Percentiles rank a stretch among this genome's conserved stretches.
These are phyloP conservation scores for Rubus idaeus DNA, from an alignment of 306 rosid genomes.

Conservation along the genomic window DNA sequence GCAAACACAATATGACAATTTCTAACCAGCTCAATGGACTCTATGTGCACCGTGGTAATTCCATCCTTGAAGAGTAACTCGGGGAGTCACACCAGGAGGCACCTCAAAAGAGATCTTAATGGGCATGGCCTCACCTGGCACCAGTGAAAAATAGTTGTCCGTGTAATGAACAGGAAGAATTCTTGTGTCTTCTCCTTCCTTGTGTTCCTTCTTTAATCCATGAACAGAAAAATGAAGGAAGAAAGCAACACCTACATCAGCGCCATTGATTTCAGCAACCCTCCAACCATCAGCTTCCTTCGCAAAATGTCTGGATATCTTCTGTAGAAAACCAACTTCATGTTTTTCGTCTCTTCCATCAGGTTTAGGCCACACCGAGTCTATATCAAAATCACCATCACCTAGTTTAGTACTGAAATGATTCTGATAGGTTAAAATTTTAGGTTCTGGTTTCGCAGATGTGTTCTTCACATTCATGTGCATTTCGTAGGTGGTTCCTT, in stretches of 20 bases:
- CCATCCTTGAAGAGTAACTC: conserved; percentile 71
- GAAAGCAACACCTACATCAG: conserved; percentile 77
- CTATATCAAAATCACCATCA: conserved; percentile 34
- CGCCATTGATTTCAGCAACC: conserved; percentile 53
- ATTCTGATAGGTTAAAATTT: conserved; percentile 33
- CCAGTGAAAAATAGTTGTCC: conserved; percentile 83
- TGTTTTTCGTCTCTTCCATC: conserved; percentile 32
- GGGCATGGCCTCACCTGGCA: conserved; percentile 73
- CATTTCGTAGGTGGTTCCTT: conserved; percentile 62
- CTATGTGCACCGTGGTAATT: conserved; percentile 45
- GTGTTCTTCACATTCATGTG: conserved; percentile 65
- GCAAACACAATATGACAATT: not conserved
- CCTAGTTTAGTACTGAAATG: conserved; percentile 36
- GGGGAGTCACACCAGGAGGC: conserved; percentile 70
- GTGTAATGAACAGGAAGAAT: conserved; percentile 91
- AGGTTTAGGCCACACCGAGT: conserved; percentile 23
- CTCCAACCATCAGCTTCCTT: conserved; percentile 41
- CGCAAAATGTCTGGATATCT: conserved; percentile 42
- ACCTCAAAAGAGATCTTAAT: conserved; percentile 63
- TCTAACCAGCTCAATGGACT: conserved; percentile 23
- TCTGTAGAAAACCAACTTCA: conserved; percentile 43
- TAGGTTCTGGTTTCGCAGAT: conserved; percentile 44
- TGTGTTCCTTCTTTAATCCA: conserved; percentile 40
- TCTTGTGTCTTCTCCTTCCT: conserved; percentile 79
- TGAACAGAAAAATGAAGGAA: conserved; percentile 83